phyloP scores from a whole-genome alignment of 257 asterid species.

The Lithospermum erythrorhizon region DNA sequence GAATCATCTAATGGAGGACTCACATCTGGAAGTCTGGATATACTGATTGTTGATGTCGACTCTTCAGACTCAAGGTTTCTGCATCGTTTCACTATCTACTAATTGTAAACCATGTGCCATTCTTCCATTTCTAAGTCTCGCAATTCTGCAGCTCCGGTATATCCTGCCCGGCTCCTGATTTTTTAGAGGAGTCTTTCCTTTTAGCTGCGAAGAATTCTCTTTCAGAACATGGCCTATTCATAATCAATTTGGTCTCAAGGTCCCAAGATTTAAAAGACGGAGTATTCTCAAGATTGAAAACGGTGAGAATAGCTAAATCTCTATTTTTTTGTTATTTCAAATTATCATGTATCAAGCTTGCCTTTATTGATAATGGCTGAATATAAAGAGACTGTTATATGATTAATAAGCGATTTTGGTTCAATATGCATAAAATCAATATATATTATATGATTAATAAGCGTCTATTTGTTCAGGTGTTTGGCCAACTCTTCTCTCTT shows the following conservation, averaged over 20 bases:
- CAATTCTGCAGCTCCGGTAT: slow-evolving; percentile 61
- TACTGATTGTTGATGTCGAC: slow-evolving; percentile 87
- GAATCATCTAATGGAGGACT: slow-evolving; percentile 19
- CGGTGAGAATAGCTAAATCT: slow-evolving; percentile 36
- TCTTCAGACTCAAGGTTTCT: slow-evolving; percentile 66
- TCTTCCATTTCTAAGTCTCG: slow-evolving; percentile 1
- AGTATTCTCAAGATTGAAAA: slow-evolving; percentile 51
- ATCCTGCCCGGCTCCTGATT: slow-evolving; percentile 75
- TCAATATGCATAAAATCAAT: too few species aligned
- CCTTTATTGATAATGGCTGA: too few species aligned
- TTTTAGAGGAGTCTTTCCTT: slow-evolving; percentile 76
- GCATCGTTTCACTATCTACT: neutral
- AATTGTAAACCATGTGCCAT: neutral
- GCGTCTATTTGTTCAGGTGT: slow-evolving; percentile 41
- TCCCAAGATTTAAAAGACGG: slow-evolving; percentile 49
- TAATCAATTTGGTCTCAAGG: slow-evolving; percentile 80
- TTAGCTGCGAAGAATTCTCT: slow-evolving; percentile 46
- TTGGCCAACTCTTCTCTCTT: slow-evolving; percentile 50
- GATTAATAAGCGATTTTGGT: too few species aligned
- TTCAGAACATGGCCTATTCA: slow-evolving; percentile 65
- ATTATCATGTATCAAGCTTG: neutral
- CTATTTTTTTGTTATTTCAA: neutral
- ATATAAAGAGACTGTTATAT: too few species aligned
- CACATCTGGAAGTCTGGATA: slow-evolving; percentile 28
- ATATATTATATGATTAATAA: too few species aligned